Evolutionary conservation across 257 asterid genomes (phyloP).

Genomic region (Primulina eburnea): DNA sequence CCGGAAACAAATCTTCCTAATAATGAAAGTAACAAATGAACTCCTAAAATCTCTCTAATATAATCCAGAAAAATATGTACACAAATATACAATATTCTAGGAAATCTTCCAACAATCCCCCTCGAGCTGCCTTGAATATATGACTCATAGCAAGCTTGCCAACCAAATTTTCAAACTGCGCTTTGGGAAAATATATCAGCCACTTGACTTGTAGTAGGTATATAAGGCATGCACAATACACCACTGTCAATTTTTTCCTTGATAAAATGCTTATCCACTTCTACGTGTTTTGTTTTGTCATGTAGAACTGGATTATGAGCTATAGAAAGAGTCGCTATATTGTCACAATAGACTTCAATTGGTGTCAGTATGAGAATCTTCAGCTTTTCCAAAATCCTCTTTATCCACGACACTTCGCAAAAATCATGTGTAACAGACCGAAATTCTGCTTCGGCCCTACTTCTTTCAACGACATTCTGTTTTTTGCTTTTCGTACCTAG

Average conservation of each 20-base stretch:
- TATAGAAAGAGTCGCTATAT: background rate
- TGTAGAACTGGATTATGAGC: background rate
- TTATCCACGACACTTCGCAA: background rate
- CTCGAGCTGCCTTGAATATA: background rate
- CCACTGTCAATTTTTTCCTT: background rate
- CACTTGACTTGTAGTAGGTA: background rate
- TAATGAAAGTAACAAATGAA: no score
- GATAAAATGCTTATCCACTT: background rate
- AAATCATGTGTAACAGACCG: background rate
- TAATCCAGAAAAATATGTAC: no score
- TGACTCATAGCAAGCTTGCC: conserved; percentile 3
- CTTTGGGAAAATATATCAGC: background rate
- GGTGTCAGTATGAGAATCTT: background rate
- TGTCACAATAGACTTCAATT: background rate
- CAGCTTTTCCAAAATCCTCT: background rate
- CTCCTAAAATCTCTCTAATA: no score
- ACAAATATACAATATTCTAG: background rate
- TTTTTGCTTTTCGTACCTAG: conserved; percentile 55
- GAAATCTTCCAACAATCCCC: background rate
- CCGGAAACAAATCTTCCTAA: no score
- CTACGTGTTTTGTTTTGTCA: background rate
- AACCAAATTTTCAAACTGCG: background rate
- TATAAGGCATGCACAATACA: background rate
- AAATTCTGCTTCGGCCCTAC: background rate
- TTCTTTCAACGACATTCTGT: background rate